Evolutionary conservation across 176 grass and related monocot species (phyloP).

Genomic region (Miscanthus lutarioriparius): DNA sequence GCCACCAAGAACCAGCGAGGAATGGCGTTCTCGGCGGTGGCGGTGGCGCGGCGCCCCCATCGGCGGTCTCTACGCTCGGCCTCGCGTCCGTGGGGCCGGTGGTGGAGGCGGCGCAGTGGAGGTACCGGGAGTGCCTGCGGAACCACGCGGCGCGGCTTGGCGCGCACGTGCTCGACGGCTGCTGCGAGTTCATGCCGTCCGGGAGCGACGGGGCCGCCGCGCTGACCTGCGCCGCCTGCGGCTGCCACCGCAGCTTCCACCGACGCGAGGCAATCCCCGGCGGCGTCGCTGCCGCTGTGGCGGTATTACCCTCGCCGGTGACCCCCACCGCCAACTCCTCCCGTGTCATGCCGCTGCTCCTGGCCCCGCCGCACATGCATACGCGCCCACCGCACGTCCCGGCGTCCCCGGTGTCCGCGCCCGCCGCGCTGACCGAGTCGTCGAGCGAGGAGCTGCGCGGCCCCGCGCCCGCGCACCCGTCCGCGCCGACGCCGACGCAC

Average conservation of each 20-base stretch:
- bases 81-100: neutral
- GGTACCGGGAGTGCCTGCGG: slow-evolving; percentile 81
- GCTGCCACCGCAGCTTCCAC: slow-evolving; percentile 99
- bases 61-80: neutral
- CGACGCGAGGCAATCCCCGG: slow-evolving; percentile 53
- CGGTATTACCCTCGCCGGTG: slow-evolving; percentile 7
- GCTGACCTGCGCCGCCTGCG: slow-evolving; percentile 81
- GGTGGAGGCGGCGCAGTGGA: slow-evolving; percentile 41
- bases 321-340: slow-evolving; percentile 29
- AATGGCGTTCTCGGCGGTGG: slow-evolving; percentile 36
- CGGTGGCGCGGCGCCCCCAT: neutral
- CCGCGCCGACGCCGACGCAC: neutral
- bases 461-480: neutral
- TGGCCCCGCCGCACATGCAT: slow-evolving; percentile 51
- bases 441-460: slow-evolving; percentile 59
- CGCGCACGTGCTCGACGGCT: slow-evolving; percentile 86
- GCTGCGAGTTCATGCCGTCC: slow-evolving; percentile 93
- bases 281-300: neutral
- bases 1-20: slow-evolving; percentile 38
- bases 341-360: slow-evolving; percentile 46
- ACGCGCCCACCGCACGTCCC: slow-evolving; percentile 25
- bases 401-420: slow-evolving; percentile 40
- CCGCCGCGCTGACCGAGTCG: slow-evolving; percentile 43
- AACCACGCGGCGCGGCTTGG: slow-evolving; percentile 90
- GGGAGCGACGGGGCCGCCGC: slow-evolving; percentile 29